phyloP scores from a whole-genome alignment of 805 yeast genomes.

The Kluyveromyces wickerhamii region DNA sequence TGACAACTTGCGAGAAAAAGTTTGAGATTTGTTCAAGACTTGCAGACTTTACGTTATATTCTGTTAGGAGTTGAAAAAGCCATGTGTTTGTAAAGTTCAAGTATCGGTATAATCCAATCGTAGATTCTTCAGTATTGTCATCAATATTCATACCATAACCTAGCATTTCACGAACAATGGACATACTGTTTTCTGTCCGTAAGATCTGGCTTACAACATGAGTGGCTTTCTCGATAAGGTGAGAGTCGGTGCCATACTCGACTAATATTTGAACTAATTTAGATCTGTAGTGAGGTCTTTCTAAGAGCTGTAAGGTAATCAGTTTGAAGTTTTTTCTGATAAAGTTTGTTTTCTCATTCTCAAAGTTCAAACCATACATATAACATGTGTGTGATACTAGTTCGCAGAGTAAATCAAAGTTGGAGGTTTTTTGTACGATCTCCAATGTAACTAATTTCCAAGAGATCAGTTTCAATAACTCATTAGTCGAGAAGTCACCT shows the following conservation, averaged over 20 bases:
- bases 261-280: slow-evolving; percentile 16
- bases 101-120: slow-evolving; percentile 10
- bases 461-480: slow-evolving; percentile 19
- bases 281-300: not conserved
- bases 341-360: slow-evolving; percentile 18
- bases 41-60: not conserved
- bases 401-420: slow-evolving; percentile 12
- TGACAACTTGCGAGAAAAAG: slow-evolving; percentile 18
- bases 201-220: slow-evolving; percentile 12
- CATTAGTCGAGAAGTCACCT: slow-evolving; percentile 17
- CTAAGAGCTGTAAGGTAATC: slow-evolving; percentile 2
- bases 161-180: slow-evolving; percentile 11
- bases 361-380: slow-evolving; percentile 14
- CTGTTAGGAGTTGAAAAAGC: slow-evolving; percentile 25
- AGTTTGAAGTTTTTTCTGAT: slow-evolving; percentile 15
- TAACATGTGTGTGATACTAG: slow-evolving; percentile 8
- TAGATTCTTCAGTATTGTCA: slow-evolving; percentile 8
- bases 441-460: slow-evolving; percentile 23
- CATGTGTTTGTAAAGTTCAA: slow-evolving; percentile 27
- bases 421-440: slow-evolving; percentile 20
- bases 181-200: slow-evolving; percentile 8
- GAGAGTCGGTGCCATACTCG: slow-evolving; percentile 17
- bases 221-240: slow-evolving; percentile 8
- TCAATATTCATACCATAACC: slow-evolving; percentile 8
- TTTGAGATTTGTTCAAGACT: slow-evolving; percentile 7